phyloP scores from a whole-genome alignment of 2,329 filamentous ascomycete genomes.

The Penicillium hordei region DNA sequence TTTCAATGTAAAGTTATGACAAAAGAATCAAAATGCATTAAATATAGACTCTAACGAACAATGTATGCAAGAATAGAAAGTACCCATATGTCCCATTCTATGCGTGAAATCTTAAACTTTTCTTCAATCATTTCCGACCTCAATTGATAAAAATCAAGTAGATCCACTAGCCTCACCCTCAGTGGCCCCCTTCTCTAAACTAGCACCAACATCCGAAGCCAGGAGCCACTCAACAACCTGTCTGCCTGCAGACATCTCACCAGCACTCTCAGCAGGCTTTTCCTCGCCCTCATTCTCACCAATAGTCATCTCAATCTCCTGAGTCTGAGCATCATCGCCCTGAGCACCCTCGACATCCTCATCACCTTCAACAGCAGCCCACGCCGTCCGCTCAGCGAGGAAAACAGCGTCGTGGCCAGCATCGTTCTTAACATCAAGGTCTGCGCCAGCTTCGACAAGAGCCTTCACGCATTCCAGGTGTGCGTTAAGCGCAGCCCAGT shows the following conservation, averaged over 20 bases:
- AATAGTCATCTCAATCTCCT: conserved; percentile 29
- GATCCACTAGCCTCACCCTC: conserved; percentile 25
- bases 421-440: conserved; percentile 74
- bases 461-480: conserved; percentile 77
- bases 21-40: conserved; percentile 4
- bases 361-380: conserved; percentile 57
- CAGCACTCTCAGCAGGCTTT: conserved; percentile 14
- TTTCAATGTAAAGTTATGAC: neutral
- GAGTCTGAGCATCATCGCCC: conserved; percentile 19
- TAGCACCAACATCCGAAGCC: conserved; percentile 38
- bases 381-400: conserved; percentile 68
- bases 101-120: conserved; percentile 13
- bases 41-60: conserved; percentile 13
- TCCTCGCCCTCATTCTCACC: conserved; percentile 21
- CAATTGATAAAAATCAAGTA: conserved; percentile 7
- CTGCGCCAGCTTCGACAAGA: conserved; percentile 73
- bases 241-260: conserved; percentile 37
- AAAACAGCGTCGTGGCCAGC: conserved; percentile 80
- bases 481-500: conserved; percentile 91
- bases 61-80: conserved; percentile 8
- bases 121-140: conserved; percentile 4
- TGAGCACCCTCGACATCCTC: conserved; percentile 22
- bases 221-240: conserved; percentile 46
- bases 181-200: conserved; percentile 34
- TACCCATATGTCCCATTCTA: conserved; percentile 17